A percentile compares a stretch with the other conserved stretches of the same genome.
Evolutionary conservation across 202 grass and related monocot species (phyloP).

Genomic region (Panicum virgatum): DNA sequence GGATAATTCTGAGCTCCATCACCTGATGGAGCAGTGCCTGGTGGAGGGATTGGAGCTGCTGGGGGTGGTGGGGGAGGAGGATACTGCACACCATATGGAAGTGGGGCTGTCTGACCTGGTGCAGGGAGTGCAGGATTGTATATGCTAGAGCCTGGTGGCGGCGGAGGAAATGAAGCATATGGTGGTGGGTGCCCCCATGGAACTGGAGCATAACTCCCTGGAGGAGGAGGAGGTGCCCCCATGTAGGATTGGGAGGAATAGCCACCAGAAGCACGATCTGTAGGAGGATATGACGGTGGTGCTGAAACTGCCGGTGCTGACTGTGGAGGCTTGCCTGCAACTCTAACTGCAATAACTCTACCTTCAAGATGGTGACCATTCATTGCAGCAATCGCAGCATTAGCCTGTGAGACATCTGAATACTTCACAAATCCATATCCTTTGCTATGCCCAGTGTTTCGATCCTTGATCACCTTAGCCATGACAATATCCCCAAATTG

Average conservation of each 20-base stretch:
- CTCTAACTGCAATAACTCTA: conserved; percentile 78
- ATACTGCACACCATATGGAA: conserved; percentile 62
- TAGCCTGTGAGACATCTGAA: conserved; percentile 83
- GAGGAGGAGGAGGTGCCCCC: conserved; percentile 58
- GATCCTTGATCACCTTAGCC: conserved; percentile 98
- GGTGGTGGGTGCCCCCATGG: conserved; percentile 76
- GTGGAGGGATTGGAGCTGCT: conserved; percentile 52
- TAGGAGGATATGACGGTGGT: conserved; percentile 41
- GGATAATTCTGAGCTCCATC: conserved; percentile 56
- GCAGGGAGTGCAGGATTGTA: conserved; percentile 61
- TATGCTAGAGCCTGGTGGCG: conserved; percentile 61
- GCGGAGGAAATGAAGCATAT: conserved; percentile 70
- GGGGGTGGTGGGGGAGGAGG: conserved; percentile 48
- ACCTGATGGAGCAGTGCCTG: conserved; percentile 52
- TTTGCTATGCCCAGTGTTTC: conserved; percentile 77
- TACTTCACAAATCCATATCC: conserved; percentile 98
- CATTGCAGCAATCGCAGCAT: conserved; percentile 76
- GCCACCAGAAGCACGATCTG: conserved; percentile 51
- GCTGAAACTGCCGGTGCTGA: conserved; percentile 14
- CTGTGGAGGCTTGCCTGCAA: conserved; percentile 80
- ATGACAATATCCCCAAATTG: conserved; percentile 88
- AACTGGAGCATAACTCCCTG: conserved; percentile 75
- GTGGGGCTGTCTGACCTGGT: conserved; percentile 63
- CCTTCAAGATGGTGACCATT: conserved; percentile 88
- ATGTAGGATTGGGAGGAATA: conserved; percentile 83